Evolutionary conservation across 306 rosid species (phyloP).

Genomic region (Betula pendula): DNA sequence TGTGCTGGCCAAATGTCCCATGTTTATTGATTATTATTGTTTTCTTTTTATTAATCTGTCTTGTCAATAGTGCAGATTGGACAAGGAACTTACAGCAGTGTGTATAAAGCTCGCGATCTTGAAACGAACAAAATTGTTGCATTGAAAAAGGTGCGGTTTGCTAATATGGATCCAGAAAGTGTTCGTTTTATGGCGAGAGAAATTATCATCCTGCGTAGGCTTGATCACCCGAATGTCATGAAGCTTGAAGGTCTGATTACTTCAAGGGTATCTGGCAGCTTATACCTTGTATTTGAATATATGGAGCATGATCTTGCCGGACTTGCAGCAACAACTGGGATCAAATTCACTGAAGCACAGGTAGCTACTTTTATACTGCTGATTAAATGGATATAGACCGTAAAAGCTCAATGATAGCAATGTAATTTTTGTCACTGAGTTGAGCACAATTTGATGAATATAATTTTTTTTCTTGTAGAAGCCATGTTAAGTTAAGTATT

Average conservation of each 20-base stretch:
- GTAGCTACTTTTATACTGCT: constrained; percentile 35
- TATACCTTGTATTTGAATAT: constrained; percentile 81
- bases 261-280: constrained; percentile 78
- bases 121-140: constrained; percentile 77
- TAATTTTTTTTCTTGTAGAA: background rate
- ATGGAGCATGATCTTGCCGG: constrained; percentile 94
- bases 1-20: background rate
- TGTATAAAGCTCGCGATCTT: constrained; percentile 78
- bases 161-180: constrained; percentile 86
- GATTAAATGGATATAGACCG: constrained; percentile 4
- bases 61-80: constrained; percentile 56
- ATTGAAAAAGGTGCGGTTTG: constrained; percentile 80
- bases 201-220: constrained; percentile 64
- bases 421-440: background rate
- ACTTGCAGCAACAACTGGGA: constrained; percentile 53
- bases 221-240: constrained; percentile 92
- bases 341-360: constrained; percentile 74
- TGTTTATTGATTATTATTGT: background rate
- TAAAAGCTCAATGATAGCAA: background rate
- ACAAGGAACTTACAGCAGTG: constrained; percentile 92
- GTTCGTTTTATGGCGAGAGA: constrained; percentile 90
- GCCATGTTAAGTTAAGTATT: background rate
- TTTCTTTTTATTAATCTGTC: background rate
- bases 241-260: constrained; percentile 88
- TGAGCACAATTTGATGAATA: background rate